Base-by-base conservation (phyloP, 2,329 filamentous ascomycete genomes). In the Chrysoporthe puriensis region DNA sequence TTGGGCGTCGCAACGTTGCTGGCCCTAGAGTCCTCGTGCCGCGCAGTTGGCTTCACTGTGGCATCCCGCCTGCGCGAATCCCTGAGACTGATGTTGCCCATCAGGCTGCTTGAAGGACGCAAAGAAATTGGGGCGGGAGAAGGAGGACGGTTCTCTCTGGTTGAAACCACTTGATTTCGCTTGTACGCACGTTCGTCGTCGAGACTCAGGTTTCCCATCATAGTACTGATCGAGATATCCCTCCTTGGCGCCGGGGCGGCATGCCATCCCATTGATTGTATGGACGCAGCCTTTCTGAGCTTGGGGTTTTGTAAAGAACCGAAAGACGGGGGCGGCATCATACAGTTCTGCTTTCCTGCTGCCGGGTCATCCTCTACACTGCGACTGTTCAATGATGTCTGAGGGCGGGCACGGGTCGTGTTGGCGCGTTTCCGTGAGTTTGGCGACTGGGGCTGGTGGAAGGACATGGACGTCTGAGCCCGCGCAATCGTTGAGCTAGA, bases 381-480 rank as follows among this genome's bases (percentile, higher is more conserved):
- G 56, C 77, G 76, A 26, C 76, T 77, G 16, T 74, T 76, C 76
- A 70, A 82, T 72, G 69, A 79, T 71, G 70, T 81, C 69, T 71
- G 80, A 74, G 78, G 75, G 75, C 84, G 77, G 78, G 77, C 75
- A 77, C 76, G 73, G 79, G 71, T 48, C 34, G 68, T 71, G 44
- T 78, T 79, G 18, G 79, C 78, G 68, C 77, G 76, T 34, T 78
- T 77, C 72, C 84, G 79, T 66, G 80, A 75, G 73, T 83, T 84
- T 64, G 82, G 79, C 54, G 84, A 78, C 69, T 84, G 83, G 56
- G 84, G 78, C 69, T 84, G 83, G 70, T 74, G 79, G 59, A 78
- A 81, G 34, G 80, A 79, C 71, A 86, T 79, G 46, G 87, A 81
- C 7, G 85, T 83, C 70, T 86, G 82, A 3, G 86, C 82, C 64